Conservation (phyloP, 2,329 filamentous ascomycete species). For the Chalara sp. region DNA sequence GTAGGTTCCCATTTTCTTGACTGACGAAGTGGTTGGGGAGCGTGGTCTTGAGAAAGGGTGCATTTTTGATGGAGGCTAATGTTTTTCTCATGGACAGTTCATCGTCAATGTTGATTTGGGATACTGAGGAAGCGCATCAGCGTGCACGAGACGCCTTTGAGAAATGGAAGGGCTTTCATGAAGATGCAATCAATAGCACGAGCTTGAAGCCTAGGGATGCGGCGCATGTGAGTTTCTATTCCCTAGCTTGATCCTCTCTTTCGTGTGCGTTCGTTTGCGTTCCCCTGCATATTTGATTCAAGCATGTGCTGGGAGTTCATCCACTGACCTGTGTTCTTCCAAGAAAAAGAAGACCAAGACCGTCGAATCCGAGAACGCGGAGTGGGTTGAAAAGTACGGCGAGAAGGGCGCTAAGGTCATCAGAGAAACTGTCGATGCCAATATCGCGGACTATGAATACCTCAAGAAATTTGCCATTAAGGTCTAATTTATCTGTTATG, state of each 20-base stretch:
- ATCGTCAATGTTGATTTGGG: slow-evolving; percentile 78
- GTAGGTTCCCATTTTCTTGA: not conserved
- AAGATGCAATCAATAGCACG: slow-evolving; percentile 82
- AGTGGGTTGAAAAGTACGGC: slow-evolving; percentile 72
- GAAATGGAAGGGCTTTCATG: slow-evolving; percentile 96
- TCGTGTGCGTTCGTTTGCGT: no score
- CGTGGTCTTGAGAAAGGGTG: no score
- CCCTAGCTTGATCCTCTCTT: not conserved
- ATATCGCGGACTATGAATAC: slow-evolving; percentile 72
- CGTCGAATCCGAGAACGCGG: slow-evolving; percentile 58
- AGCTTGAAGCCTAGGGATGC: slow-evolving; percentile 65
- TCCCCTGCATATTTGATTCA: no score
- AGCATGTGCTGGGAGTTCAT: no score
- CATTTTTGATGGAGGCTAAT: no score
- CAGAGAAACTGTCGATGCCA: slow-evolving; percentile 62
- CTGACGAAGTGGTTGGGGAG: no score
- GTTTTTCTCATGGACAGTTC: slow-evolving; percentile 20
- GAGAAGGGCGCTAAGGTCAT: slow-evolving; percentile 65
- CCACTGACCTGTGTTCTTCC: not conserved
- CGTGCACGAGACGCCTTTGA: slow-evolving; percentile 73
- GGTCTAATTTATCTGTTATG: slow-evolving; percentile 29
- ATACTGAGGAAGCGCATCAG: slow-evolving; percentile 62
- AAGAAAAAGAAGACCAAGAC: slow-evolving; percentile 52
- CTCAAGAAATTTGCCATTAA: slow-evolving; percentile 70
- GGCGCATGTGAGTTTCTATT: slow-evolving; percentile 44